Conservation (phyloP, 768 basidiomycete species). For the Collybia mongolica region DNA sequence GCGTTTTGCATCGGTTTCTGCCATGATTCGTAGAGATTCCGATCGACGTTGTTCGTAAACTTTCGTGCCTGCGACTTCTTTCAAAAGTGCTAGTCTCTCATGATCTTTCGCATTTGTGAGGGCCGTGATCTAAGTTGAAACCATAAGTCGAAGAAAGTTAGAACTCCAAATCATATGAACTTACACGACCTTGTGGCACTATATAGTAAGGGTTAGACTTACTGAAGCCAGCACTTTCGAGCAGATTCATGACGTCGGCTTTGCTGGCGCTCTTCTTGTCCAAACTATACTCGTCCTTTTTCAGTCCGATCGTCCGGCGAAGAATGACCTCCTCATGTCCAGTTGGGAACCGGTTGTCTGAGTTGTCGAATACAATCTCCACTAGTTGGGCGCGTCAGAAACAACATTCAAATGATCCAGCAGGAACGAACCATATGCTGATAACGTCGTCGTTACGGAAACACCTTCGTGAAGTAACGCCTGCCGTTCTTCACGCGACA, state of each 20-base stretch:
- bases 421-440: constrained; percentile 69
- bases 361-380: constrained; percentile 95
- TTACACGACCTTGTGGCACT: constrained; percentile 93
- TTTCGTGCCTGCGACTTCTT: constrained; percentile 97
- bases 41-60: constrained; percentile 94
- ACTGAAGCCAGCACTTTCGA: constrained; percentile 97
- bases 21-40: constrained; percentile 95
- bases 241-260: constrained; percentile 95
- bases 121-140: constrained; percentile 72
- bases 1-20: constrained; percentile 92
- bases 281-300: constrained; percentile 98
- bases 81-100: constrained; percentile 90
- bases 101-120: constrained; percentile 97
- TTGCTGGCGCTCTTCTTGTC: constrained; percentile 95
- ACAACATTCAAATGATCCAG: not conserved
- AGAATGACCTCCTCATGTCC: constrained; percentile 84
- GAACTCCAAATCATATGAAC: constrained; percentile 23
- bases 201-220: constrained; percentile 99
- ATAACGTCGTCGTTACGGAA: constrained; percentile 82
- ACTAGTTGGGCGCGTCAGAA: constrained; percentile 35
- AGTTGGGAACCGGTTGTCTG: constrained; percentile 92
- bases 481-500: constrained; percentile 91
- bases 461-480: constrained; percentile 94
- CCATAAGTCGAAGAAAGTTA: constrained; percentile 6
- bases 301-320: constrained; percentile 91